Evolutionary conservation across 441 rosid species (phyloP).

Genomic region (Erodium moschatum): DNA sequence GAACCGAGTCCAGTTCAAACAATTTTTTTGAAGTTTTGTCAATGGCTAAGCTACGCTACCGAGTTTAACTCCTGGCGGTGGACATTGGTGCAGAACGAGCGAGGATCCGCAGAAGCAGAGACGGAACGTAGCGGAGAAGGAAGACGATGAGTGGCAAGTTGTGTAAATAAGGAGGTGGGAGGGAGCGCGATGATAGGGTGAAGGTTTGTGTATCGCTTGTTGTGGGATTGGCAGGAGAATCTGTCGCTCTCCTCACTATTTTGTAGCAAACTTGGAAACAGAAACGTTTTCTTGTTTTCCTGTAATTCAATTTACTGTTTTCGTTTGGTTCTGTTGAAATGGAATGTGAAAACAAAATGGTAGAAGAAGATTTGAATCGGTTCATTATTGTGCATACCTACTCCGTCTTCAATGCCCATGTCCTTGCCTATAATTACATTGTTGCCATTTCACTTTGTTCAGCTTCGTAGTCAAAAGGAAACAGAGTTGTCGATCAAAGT

Average conservation of each 20-base stretch:
- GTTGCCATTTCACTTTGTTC: neutral
- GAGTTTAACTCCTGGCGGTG: neutral
- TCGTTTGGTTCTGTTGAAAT: neutral
- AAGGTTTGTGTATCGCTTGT: neutral
- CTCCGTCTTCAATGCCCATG: neutral
- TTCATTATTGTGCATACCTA: neutral
- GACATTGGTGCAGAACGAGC: neutral
- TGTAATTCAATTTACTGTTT: neutral
- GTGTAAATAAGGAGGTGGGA: neutral
- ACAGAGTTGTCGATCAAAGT: no score
- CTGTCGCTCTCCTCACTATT: neutral
- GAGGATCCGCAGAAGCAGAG: neutral
- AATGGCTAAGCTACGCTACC: neutral
- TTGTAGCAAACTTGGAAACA: no score
- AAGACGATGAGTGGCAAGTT: slow-evolving; percentile 4
- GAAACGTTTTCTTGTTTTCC: no score
- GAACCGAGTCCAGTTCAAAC: neutral
- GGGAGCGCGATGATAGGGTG: neutral
- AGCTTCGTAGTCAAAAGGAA: neutral
- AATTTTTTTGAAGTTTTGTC: neutral
- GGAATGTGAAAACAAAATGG: neutral
- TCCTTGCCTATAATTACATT: no score
- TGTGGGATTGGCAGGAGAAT: neutral
- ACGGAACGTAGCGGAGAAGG: neutral
- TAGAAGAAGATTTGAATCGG: neutral